Percentiles rank a stretch among this genome's conserved stretches.
Evolutionary conservation across 768 basidiomycete species (phyloP).

Genomic region (Lentinula raphanica): DNA sequence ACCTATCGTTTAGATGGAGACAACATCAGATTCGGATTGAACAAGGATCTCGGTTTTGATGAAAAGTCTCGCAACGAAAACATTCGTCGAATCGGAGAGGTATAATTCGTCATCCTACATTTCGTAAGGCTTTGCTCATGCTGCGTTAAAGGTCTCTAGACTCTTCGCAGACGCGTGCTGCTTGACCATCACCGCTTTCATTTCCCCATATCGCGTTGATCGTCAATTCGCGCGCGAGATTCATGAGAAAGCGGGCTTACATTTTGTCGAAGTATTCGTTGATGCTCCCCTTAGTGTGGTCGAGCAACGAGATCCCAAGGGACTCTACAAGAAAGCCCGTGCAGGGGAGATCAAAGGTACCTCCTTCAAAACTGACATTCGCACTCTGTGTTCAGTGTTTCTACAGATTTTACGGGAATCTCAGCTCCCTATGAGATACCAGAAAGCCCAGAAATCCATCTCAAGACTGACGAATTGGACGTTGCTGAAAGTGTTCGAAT

Average conservation of each 20-base stretch:
- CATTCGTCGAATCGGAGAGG: constrained; percentile 96
- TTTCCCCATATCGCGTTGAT: constrained; percentile 94
- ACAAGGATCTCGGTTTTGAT: constrained; percentile 94
- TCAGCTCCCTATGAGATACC: constrained; percentile 96
- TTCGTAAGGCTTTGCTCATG: constrained; percentile 7
- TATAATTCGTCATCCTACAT: constrained; percentile 23
- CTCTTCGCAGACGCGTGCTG: constrained; percentile 87
- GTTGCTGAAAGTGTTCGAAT: constrained; percentile 73
- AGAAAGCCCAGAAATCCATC: constrained; percentile 80
- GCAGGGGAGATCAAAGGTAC: constrained; percentile 93
- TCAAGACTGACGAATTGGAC: constrained; percentile 78
- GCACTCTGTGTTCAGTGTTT: not conserved
- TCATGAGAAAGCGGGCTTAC: constrained; percentile 66
- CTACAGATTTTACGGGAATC: constrained; percentile 94
- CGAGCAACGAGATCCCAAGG: constrained; percentile 94
- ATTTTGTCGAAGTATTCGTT: constrained; percentile 92
- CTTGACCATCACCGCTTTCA: constrained; percentile 91
- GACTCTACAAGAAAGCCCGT: constrained; percentile 93
- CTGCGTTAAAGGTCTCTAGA: constrained; percentile 73
- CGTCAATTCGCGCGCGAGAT: constrained; percentile 76
- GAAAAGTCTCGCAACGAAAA: constrained; percentile 91
- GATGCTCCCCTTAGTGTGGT: constrained; percentile 88
- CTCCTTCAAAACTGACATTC: constrained; percentile 7
- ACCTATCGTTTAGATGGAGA: constrained; percentile 94
- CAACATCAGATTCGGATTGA: constrained; percentile 91